phyloP scores from a whole-genome alignment of 2,329 filamentous ascomycete genomes.

The Reticulascus tulasneorum region DNA sequence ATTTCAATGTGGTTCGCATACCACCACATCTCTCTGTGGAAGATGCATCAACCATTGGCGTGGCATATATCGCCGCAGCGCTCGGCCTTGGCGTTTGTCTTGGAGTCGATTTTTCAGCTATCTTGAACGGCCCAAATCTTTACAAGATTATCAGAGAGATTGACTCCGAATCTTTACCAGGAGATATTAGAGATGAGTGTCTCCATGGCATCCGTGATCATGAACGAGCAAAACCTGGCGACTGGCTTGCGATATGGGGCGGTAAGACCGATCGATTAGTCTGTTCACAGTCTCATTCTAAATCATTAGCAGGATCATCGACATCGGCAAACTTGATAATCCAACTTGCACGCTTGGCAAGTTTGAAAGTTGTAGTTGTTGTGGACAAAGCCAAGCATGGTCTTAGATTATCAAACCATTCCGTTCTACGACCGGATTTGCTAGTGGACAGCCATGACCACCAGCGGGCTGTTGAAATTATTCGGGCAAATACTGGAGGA shows the following conservation, averaged over 20 bases:
- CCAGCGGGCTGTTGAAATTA: conserved; percentile 60
- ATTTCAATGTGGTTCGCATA: conserved; percentile 62
- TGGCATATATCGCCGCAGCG: conserved; percentile 67
- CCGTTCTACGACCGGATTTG: conserved; percentile 49
- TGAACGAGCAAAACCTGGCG: conserved; percentile 55
- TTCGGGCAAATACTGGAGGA: conserved; percentile 53
- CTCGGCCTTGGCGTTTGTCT: conserved; percentile 66
- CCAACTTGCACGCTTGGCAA: conserved; percentile 64
- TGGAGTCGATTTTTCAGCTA: conserved; percentile 58
- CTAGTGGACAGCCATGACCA: conserved; percentile 66
- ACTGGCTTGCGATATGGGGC: conserved; percentile 74
- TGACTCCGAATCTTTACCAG: conserved; percentile 44
- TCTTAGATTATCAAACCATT: conserved; percentile 45
- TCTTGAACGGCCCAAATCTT: conserved; percentile 56
- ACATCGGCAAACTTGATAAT: conserved; percentile 64
- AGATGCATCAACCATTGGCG: conserved; percentile 60
- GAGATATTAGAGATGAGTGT: conserved; percentile 61
- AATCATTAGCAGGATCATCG: conserved; percentile 48
- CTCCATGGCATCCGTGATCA: conserved; percentile 46
- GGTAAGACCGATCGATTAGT: conserved; percentile 33
- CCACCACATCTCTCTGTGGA: conserved; percentile 49
- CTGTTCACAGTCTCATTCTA: neutral
- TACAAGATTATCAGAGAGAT: conserved; percentile 44
- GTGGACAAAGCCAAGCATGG: conserved; percentile 67
- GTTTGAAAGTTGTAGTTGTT: conserved; percentile 61